phyloP scores from a whole-genome alignment of 495 filamentous ascomycete genomes.

The Melanomma pulvis-pyrius region DNA sequence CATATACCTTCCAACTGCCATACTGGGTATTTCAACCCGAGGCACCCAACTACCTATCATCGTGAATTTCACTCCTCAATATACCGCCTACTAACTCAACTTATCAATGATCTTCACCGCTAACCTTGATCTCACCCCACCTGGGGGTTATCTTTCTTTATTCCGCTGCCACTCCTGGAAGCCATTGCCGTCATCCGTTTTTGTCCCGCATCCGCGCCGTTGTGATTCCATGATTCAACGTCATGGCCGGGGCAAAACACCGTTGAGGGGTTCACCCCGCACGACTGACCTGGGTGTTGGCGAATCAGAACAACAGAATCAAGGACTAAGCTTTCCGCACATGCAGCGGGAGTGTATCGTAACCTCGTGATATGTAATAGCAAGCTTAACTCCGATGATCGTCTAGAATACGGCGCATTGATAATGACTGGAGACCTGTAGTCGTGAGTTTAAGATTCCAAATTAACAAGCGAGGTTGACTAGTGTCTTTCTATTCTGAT shows the following conservation, averaged over 20 bases:
- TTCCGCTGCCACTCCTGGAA: not conserved
- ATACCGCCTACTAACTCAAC: not conserved
- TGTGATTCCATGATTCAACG: not conserved
- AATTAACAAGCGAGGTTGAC: too few relatives aligned
- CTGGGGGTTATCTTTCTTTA: too few relatives aligned
- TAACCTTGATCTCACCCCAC: not conserved
- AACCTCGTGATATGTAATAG: not conserved
- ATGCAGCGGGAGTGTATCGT: not conserved
- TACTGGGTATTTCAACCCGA: not conserved
- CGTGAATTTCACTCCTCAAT: not conserved
- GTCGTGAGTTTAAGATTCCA: too few relatives aligned
- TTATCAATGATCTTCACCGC: not conserved
- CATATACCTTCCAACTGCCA: too few relatives aligned
- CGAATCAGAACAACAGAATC: not conserved
- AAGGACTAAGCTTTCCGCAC: slow-evolving; percentile 12
- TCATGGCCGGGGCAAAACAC: not conserved
- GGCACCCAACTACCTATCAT: not conserved
- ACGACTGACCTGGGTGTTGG: not conserved
- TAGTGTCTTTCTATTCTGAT: too few relatives aligned
- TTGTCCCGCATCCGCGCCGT: not conserved
- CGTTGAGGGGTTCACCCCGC: not conserved
- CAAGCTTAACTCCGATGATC: not conserved
- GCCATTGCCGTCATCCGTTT: not conserved
- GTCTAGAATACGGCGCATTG: too few relatives aligned
- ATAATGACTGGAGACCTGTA: too few relatives aligned